A percentile compares a stretch with the other conserved stretches of the same genome.
These are phyloP conservation scores for Blastocystis sp. DNA, from an alignment of 352 stramenopile genomes.

Conservation along the genomic window DNA sequence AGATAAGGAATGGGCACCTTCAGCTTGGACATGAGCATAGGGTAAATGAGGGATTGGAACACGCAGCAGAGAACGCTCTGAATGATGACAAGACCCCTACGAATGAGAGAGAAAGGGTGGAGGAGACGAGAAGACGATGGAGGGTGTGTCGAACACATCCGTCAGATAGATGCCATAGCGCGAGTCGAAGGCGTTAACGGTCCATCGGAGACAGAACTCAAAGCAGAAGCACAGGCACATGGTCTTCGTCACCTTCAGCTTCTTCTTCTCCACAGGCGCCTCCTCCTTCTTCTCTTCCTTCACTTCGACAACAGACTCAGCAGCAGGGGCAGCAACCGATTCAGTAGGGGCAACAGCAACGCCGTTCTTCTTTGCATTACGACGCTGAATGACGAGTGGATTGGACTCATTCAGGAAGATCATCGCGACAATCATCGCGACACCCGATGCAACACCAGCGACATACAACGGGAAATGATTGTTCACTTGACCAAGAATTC, in stretches of 20 bases:
- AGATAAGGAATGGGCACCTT: constrained; percentile 61
- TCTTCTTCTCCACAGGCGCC: background rate
- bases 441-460: constrained; percentile 16
- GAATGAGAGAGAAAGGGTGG: background rate
- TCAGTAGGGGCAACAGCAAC: background rate
- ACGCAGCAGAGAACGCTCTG: constrained; percentile 18
- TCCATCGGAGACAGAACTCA: constrained; percentile 45
- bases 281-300: constrained; percentile 10
- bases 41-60: constrained; percentile 5
- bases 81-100: constrained; percentile 24
- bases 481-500: constrained; percentile 45
- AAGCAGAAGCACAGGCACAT: constrained; percentile 25
- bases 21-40: background rate
- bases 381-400: constrained; percentile 17
- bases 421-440: constrained; percentile 36
- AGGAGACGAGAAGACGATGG: constrained; percentile 3
- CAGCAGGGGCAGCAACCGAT: background rate
- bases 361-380: background rate
- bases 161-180: constrained; percentile 54
- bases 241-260: background rate
- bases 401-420: constrained; percentile 68
- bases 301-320: background rate
- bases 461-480: constrained; percentile 53
- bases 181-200: constrained; percentile 45
- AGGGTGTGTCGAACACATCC: constrained; percentile 23